These are phyloP conservation scores for Elsinoe arachidis DNA, from an alignment of 2,329 filamentous ascomycete species.

Conservation along the genomic window DNA sequence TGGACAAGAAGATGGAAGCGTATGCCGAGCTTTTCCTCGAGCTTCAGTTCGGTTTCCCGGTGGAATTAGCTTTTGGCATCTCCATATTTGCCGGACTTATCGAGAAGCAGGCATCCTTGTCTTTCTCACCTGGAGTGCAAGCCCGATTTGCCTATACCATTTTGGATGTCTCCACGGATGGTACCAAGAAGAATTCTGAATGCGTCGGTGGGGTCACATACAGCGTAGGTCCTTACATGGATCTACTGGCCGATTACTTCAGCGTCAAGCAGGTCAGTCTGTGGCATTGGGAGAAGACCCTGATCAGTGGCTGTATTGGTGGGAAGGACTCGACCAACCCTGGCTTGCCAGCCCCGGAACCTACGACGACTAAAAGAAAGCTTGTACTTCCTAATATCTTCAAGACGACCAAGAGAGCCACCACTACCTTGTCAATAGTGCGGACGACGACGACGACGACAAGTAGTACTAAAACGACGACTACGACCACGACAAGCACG, in stretches of 20 bases:
- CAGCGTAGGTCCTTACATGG: not conserved
- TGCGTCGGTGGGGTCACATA: not conserved
- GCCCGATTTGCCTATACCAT: not conserved
- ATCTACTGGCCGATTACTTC: not conserved
- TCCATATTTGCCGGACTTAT: constrained; percentile 14
- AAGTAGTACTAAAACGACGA: not conserved
- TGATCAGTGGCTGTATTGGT: not conserved
- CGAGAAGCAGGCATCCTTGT: not conserved
- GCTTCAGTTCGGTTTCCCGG: constrained; percentile 11
- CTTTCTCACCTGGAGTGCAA: not conserved
- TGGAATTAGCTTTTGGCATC: constrained; percentile 12
- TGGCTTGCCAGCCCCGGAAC: not conserved
- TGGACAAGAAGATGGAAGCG: constrained; percentile 15
- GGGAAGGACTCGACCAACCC: not conserved
- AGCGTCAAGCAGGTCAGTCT: not conserved
- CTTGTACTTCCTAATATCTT: not conserved
- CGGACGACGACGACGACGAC: not conserved
- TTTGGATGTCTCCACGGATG: not conserved
- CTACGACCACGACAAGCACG: not conserved
- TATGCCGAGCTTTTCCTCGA: constrained; percentile 13
- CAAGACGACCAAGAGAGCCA: not conserved
- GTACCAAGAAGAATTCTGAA: not conserved
- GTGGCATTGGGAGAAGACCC: not conserved
- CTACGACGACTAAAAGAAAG: not conserved
- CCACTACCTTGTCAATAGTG: not conserved